Conservation (phyloP, 202 grass and related monocot species). For the Carex arenaria region DNA sequence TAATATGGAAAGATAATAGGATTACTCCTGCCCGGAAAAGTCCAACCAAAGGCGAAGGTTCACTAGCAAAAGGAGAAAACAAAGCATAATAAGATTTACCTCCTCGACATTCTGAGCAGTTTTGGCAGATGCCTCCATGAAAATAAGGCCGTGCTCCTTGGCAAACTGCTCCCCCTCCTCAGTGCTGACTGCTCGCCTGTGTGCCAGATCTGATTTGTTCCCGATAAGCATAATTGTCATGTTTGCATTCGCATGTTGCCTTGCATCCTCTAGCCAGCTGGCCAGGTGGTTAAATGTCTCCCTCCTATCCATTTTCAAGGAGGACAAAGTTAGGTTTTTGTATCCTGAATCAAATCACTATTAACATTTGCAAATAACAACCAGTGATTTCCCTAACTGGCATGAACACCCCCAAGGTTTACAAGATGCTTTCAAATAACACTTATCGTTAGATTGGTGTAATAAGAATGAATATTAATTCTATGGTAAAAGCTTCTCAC, state of each 20-base stretch:
- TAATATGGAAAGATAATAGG: neutral
- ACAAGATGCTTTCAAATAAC: neutral
- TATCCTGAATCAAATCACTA: neutral
- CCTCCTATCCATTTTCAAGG: slow-evolving; percentile 43
- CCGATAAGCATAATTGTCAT: slow-evolving; percentile 98
- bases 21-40: neutral
- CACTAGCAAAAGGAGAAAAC: neutral
- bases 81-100: slow-evolving; percentile 31
- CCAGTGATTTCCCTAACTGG: neutral
- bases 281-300: slow-evolving; percentile 98
- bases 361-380: neutral
- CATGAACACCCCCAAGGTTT: neutral
- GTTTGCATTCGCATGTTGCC: slow-evolving; percentile 95
- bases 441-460: neutral
- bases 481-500: neutral
- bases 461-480: neutral
- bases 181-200: slow-evolving; percentile 86
- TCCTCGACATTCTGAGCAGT: slow-evolving; percentile 98
- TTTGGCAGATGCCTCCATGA: slow-evolving; percentile 99
- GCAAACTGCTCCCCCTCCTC: slow-evolving; percentile 98
- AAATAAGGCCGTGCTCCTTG: slow-evolving; percentile 85
- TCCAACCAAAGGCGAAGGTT: neutral
- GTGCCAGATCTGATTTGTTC: slow-evolving; percentile 90
- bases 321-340: neutral
- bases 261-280: slow-evolving; percentile 95